Base-by-base conservation (phyloP, 805 yeast species). In the Candida quercuum region DNA sequence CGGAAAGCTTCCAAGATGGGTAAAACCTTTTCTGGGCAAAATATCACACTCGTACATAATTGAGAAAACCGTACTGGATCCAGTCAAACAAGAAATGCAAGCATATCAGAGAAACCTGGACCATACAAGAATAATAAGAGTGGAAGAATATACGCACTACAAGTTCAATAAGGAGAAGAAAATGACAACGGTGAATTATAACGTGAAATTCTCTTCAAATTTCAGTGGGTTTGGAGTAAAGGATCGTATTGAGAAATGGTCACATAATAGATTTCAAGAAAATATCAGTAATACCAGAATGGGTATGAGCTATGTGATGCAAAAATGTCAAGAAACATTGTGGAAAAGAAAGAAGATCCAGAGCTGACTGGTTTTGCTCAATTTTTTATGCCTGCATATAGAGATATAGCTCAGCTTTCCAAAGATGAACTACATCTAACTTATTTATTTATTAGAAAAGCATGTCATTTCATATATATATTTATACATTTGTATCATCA, bases 21-120 rank as follows among this genome's bases (percentile, higher is more conserved):
- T 84, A 20, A 74, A 71, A 47, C 91, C 91, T 4, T 74, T 87
- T 38, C 58, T 88, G 42, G 89, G 91, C 2, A 67, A 71, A 33
- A 76, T 77, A 19, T 69, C 83, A 23, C 80, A 83, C 38, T 69
- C 86, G 11, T 86, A 93, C 91, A 77, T 89, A 29, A 72, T 89
- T 32, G 98, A 89, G 54, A 74, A 76, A 48, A 74, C 87, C 1
- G 61, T 81, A 10, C 81, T 89, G 16, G 83, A 89, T 57, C 86
- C 91, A 1, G 48, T 55, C 9, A 53, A 58, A 5, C 61, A 68
- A 42, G 65, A 66, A 8, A 67, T 89, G 73, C 52, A 65, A 39
- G 75, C 94, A 3, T 88, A 85, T 63, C 80, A 86, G 13, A 72
- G 87, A 43, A 89, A 89, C 57, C 61, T 89, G 33, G 97, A 91